phyloP scores from a whole-genome alignment of 2,329 filamentous ascomycete genomes.

The Colletotrichum karsti region DNA sequence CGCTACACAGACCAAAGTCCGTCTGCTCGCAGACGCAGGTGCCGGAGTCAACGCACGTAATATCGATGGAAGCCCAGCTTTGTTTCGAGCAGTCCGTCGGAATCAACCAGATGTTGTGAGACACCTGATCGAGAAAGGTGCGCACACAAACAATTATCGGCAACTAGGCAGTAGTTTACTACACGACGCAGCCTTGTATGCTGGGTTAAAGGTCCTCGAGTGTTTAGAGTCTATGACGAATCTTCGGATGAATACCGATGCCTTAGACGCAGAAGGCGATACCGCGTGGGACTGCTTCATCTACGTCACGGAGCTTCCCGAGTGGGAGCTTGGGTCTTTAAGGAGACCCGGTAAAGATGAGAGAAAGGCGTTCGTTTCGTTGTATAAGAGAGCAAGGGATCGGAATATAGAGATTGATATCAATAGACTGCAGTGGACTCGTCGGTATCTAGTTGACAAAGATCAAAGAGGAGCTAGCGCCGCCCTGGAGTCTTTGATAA shows the following conservation, averaged over 20 bases:
- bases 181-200: not conserved
- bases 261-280: accelerated
- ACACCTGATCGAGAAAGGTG: not conserved
- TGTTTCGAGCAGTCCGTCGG: not conserved
- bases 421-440: not conserved
- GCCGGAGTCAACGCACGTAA: not conserved
- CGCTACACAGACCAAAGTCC: not conserved
- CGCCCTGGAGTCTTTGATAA: not conserved
- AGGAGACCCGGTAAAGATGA: not conserved
- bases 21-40: not conserved
- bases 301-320: accelerated
- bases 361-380: not conserved
- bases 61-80: accelerated
- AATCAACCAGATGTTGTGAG: not conserved
- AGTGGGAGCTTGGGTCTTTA: not conserved
- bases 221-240: not conserved
- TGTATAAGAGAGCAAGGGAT: not conserved
- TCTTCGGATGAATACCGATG: not conserved
- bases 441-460: not conserved
- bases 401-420: not conserved
- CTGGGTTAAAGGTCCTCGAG: not conserved
- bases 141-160: accelerated
- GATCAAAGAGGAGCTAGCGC: not conserved
- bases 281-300: not conserved
- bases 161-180: not conserved